These are phyloP conservation scores for Bonia amplexicaulis DNA, from an alignment of 176 grass and related monocot genomes.

Conservation along the genomic window DNA sequence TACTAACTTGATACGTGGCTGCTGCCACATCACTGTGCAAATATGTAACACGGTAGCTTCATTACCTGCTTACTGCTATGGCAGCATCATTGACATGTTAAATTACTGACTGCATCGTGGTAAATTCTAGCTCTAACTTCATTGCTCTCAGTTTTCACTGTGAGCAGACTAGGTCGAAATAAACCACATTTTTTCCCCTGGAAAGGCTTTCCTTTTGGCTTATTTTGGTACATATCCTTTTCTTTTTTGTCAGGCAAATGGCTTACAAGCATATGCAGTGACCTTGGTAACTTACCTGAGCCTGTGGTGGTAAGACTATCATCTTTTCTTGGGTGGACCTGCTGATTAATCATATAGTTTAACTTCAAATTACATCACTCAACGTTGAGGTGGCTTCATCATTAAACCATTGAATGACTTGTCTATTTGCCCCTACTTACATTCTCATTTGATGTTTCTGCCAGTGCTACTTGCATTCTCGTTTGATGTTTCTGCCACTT, in stretches of 20 bases:
- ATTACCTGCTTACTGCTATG: neutral
- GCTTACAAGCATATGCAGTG: constrained; percentile 92
- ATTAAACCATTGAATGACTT: neutral
- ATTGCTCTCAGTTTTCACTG: neutral
- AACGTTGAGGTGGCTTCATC: neutral
- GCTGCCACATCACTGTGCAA: neutral
- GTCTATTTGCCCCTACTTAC: neutral
- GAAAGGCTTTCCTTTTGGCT: neutral
- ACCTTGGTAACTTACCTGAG: constrained; percentile 75
- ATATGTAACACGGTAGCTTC: neutral
- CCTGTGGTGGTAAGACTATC: constrained; percentile 87
- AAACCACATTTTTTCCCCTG: neutral
- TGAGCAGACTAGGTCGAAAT: neutral
- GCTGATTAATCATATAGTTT: neutral
- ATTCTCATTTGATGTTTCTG: neutral
- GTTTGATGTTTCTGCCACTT: neutral
- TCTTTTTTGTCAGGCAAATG: constrained; percentile 69
- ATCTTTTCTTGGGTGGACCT: neutral
- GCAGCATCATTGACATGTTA: neutral
- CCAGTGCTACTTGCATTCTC: neutral
- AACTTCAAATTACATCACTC: neutral
- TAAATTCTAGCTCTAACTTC: neutral
- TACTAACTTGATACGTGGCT: neutral
- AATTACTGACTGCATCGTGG: neutral
- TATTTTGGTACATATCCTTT: neutral